Evolutionary conservation across 1,139 yeast species (phyloP).

Genomic region (Blastobotrys illinoisensis): DNA sequence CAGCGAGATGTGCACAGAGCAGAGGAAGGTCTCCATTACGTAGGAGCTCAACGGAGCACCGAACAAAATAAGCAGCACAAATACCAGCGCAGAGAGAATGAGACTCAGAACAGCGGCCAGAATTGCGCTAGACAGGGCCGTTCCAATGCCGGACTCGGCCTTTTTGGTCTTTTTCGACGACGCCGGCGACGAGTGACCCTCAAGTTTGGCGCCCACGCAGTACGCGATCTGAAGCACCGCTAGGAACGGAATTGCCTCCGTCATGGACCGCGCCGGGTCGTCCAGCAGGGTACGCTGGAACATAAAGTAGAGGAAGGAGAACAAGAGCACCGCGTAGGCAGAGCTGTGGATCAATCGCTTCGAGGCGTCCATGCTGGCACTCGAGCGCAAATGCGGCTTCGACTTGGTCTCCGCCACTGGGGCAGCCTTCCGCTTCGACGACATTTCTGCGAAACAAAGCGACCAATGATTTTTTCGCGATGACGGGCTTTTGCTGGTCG

Average conservation of each 20-base stretch:
- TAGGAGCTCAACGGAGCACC: conserved; percentile 77
- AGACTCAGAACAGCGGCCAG: conserved; percentile 36
- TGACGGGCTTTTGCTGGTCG: neutral
- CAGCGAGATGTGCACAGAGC: conserved; percentile 61
- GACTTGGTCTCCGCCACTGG: neutral
- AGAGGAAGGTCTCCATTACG: conserved; percentile 52
- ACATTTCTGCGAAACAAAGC: neutral
- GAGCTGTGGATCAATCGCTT: neutral
- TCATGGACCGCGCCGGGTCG: conserved; percentile 22
- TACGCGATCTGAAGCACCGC: conserved; percentile 24
- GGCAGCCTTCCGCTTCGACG: neutral
- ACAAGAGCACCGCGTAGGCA: conserved; percentile 2
- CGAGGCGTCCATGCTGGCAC: neutral
- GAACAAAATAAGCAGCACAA: conserved; percentile 52
- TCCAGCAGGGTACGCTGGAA: conserved; percentile 11
- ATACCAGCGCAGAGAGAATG: conserved; percentile 48
- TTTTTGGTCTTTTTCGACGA: conserved; percentile 5
- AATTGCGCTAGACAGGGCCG: conserved; percentile 19
- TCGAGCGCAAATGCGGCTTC: neutral
- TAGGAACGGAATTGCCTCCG: conserved; percentile 22
- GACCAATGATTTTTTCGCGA: neutral
- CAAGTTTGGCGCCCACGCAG: conserved; percentile 24
- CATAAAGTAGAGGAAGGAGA: conserved; percentile 2
- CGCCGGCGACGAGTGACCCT: conserved; percentile 3
- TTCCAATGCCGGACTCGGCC: conserved; percentile 1